Base-by-base conservation (phyloP, 2,329 filamentous ascomycete genomes). In the Apiospora arundinis region DNA sequence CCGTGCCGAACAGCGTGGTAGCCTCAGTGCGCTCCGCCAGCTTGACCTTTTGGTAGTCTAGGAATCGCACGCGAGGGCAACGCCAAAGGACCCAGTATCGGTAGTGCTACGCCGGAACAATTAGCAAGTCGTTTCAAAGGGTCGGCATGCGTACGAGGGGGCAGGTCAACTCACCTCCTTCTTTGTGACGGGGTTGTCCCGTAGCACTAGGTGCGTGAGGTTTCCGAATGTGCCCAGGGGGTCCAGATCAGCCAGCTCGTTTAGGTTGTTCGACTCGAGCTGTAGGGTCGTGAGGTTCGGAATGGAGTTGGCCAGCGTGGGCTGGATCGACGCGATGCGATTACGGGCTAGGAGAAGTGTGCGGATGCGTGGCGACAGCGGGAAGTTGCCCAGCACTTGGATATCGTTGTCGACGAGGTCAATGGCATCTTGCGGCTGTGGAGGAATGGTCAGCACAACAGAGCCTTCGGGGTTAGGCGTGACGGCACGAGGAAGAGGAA, bases 381-480 rank as follows among this genome's bases (percentile, higher is more conserved):
- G 96, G 81, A 99, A 97, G 85, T 98, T 98, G 75, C 92, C 92
- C 74, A 99, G 89, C 68, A 92, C 87, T 77, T 93, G 91, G 79
- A 99, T 95, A 83, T 98, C 95, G 83, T 99, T 99, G 87, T 99
- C 96, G 83, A 96, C 98, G 79, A 99, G 92, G 85, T 99, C 96
- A 87, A 99, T 97, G 75, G 94, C 92, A 86, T 98, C 96, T 89
- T 97, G 95, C 78, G 95, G 94, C 94, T 97, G 78, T 21, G 11
- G 21, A 28, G 12, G 5, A 42, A 23, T 67, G 9, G 48, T 72
- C 70, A 76, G 73, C 45, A 23, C 45, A 23, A n/a, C 28, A 63
- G 23, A 45, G 9, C 40, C 3, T 40, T 23, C 18, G 21, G 67
- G 67, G 12, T 23, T 48, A 70, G 11, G 65, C 56, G 48, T 32